A percentile compares a stretch with the other conserved stretches of the same genome.
These are phyloP conservation scores for Thymus mandschuricus DNA, from an alignment of 257 asterid species.

Conservation along the genomic window DNA sequence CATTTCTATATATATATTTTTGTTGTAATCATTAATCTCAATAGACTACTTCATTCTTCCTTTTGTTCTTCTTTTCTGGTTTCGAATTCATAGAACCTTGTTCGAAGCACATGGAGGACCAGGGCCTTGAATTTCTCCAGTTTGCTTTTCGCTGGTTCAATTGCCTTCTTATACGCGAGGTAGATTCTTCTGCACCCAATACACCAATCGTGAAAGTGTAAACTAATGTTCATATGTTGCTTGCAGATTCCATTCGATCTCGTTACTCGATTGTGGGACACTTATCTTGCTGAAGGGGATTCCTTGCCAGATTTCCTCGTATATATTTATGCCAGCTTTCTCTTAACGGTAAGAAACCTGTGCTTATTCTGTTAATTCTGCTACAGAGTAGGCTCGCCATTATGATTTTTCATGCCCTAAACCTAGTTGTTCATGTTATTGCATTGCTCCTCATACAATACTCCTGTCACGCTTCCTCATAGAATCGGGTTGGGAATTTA, in stretches of 20 bases:
- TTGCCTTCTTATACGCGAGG: slow-evolving; percentile 97
- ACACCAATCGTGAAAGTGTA: neutral
- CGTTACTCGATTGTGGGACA: slow-evolving; percentile 94
- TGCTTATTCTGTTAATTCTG: neutral
- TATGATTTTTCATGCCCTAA: neutral
- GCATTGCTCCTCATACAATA: too few species aligned
- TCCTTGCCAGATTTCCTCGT: slow-evolving; percentile 91
- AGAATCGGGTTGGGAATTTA: too few species aligned
- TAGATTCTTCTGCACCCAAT: slow-evolving; percentile 19
- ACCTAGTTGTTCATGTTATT: neutral
- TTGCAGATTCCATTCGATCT: slow-evolving; percentile 86
- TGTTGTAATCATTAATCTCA: neutral
- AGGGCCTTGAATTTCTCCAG: slow-evolving; percentile 98
- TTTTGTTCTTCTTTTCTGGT: neutral
- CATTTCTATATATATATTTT: neutral
- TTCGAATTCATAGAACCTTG: slow-evolving; percentile 63
- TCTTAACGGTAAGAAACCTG: slow-evolving; percentile 62
- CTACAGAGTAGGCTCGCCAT: neutral
- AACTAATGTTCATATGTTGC: slow-evolving; percentile 12
- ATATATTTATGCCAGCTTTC: slow-evolving; percentile 93
- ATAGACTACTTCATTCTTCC: neutral
- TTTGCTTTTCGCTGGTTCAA: slow-evolving; percentile 99
- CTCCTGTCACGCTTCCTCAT: too few species aligned
- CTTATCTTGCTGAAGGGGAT: slow-evolving; percentile 98
- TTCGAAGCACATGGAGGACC: slow-evolving; percentile 85